phyloP scores from a whole-genome alignment of 2,329 filamentous ascomycete genomes.

The Huntiella savannae region DNA sequence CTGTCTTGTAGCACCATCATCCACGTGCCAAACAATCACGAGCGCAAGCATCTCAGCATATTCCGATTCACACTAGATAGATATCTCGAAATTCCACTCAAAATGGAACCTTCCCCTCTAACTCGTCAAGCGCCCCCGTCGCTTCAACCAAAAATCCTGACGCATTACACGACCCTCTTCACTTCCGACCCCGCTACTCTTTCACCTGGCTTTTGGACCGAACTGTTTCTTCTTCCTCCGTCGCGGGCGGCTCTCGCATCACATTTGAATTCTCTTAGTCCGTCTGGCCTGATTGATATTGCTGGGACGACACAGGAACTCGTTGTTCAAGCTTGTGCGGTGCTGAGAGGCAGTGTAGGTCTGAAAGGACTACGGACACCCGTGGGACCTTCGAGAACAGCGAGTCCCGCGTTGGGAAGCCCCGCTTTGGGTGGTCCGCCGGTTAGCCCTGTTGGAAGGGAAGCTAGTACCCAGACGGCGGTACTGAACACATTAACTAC shows the following conservation, averaged over 20 bases:
- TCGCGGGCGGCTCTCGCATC: conserved; percentile 49
- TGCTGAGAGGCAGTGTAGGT: conserved; percentile 18
- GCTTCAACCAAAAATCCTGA: conserved; percentile 87
- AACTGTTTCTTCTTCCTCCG: conserved; percentile 81
- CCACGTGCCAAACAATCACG: not conserved
- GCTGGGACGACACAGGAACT: conserved; percentile 65
- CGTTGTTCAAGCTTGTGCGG: conserved; percentile 50
- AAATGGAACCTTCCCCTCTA: conserved; percentile 78
- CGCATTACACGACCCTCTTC: conserved; percentile 74
- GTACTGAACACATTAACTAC: conserved; percentile 29
- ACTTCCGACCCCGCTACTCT: conserved; percentile 37
- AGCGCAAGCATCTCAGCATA: too few relatives aligned
- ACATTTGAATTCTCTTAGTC: conserved; percentile 49
- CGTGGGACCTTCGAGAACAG: conserved; percentile 27
- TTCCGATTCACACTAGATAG: too few relatives aligned
- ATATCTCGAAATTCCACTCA: not conserved
- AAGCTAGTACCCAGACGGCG: not conserved
- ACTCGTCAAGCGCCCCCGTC: conserved; percentile 82
- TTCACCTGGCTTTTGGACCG: conserved; percentile 71
- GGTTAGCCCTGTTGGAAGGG: not conserved
- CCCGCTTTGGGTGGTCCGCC: not conserved
- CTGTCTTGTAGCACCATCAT: not conserved
- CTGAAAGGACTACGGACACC: conserved; percentile 19
- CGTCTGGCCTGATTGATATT: conserved; percentile 56
- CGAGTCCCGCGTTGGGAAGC: not conserved